phyloP scores from a whole-genome alignment of 306 rosid genomes.

The Cyclanthera cordifolia region DNA sequence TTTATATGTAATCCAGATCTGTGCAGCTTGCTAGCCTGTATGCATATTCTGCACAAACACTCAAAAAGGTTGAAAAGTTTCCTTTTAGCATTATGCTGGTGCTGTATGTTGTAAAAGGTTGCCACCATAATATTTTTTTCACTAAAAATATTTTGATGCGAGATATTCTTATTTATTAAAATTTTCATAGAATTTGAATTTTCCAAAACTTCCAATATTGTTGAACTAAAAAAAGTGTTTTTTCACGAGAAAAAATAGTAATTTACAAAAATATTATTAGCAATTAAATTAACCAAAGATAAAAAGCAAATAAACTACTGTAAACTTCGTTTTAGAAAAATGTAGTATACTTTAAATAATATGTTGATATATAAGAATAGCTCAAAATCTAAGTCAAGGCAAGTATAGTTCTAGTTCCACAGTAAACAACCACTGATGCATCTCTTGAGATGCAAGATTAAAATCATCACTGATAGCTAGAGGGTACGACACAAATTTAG shows the following conservation, averaged over 20 bases:
- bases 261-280: too few relatives aligned
- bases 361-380: background rate
- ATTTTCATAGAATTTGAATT: background rate
- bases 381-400: background rate
- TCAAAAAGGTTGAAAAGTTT: background rate
- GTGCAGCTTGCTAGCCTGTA: slow-evolving; percentile 4
- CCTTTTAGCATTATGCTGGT: background rate
- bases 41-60: slow-evolving; percentile 6
- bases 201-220: too few relatives aligned
- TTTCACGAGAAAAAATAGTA: too few relatives aligned
- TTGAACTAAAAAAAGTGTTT: too few relatives aligned
- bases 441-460: too few relatives aligned
- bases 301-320: too few relatives aligned
- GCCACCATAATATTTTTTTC: background rate
- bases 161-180: background rate
- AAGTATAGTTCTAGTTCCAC: too few relatives aligned
- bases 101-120: background rate
- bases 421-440: too few relatives aligned
- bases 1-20: background rate
- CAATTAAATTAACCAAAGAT: too few relatives aligned
- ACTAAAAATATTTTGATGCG: background rate
- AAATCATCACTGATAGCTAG: background rate
- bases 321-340: too few relatives aligned
- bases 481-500: background rate
- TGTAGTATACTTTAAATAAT: background rate